Evolutionary conservation across 2,329 filamentous ascomycete genomes (phyloP).

Genomic region (Colletotrichum phormii): DNA sequence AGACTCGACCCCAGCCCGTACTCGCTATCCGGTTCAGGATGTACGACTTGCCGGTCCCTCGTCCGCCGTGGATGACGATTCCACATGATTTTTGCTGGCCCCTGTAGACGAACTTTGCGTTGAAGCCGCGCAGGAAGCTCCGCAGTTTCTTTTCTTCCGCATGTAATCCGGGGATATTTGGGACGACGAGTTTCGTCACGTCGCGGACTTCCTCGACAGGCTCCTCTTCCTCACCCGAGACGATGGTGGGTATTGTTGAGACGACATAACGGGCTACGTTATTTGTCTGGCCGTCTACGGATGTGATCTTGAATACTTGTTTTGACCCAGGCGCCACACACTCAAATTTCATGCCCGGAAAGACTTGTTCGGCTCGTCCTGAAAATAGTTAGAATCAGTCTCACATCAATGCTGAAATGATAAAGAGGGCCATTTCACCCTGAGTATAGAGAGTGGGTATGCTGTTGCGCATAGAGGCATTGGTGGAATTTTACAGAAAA

Average conservation of each 20-base stretch:
- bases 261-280: constrained; percentile 58
- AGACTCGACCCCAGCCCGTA: constrained; percentile 77
- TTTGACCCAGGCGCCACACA: constrained; percentile 66
- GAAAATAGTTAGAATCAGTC: neutral
- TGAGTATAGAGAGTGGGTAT: neutral
- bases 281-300: constrained; percentile 64
- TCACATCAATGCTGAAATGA: constrained; percentile 27
- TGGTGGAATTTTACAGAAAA: neutral
- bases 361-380: constrained; percentile 75
- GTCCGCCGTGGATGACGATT: constrained; percentile 82
- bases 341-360: constrained; percentile 78
- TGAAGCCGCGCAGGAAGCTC: constrained; percentile 69
- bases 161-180: constrained; percentile 75
- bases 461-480: neutral
- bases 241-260: constrained; percentile 42
- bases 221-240: constrained; percentile 9
- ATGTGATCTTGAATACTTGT: constrained; percentile 68
- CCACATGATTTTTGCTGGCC: constrained; percentile 59
- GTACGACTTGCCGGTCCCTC: constrained; percentile 86
- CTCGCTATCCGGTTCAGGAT: constrained; percentile 76
- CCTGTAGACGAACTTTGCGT: constrained; percentile 46
- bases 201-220: constrained; percentile 27
- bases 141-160: constrained; percentile 76
- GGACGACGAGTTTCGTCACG: constrained; percentile 53
- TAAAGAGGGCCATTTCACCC: neutral